These are phyloP conservation scores for Serendipita sp. DNA, from an alignment of 768 basidiomycete species.

Conservation along the genomic window DNA sequence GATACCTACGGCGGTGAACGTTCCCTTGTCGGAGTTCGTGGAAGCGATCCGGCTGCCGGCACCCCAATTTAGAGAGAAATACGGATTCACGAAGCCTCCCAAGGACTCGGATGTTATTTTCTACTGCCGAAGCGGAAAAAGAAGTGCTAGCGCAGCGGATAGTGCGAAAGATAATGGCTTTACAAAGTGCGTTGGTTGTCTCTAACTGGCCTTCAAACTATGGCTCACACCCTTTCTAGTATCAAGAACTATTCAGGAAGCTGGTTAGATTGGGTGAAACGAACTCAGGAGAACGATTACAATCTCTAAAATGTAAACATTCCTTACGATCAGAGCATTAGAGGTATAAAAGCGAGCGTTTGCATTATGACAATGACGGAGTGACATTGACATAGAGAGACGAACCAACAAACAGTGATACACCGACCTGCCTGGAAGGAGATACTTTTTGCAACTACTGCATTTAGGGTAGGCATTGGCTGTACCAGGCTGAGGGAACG, in stretches of 20 bases:
- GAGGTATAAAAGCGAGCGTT: too few species aligned
- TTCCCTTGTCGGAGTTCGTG: constrained; percentile 68
- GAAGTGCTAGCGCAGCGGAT: constrained; percentile 70
- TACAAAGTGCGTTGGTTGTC: constrained; percentile 40
- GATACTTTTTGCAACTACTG: background rate
- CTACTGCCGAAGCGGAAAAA: constrained; percentile 80
- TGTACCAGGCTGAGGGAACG: background rate
- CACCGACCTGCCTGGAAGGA: too few species aligned
- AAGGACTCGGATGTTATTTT: constrained; percentile 64
- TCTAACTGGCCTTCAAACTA: background rate
- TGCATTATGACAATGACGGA: too few species aligned
- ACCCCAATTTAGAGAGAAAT: constrained; percentile 42
- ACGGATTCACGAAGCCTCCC: constrained; percentile 61
- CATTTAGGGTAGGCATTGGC: background rate
- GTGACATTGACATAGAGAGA: too few species aligned
- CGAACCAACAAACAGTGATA: too few species aligned
- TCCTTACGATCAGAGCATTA: background rate
- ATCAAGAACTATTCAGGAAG: constrained; percentile 68
- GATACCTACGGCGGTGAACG: constrained; percentile 82
- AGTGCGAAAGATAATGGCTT: constrained; percentile 70
- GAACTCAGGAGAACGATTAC: constrained; percentile 21
- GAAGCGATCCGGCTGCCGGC: constrained; percentile 43
- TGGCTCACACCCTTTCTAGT: constrained; percentile 14
- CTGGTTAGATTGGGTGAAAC: constrained; percentile 71
- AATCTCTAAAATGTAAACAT: background rate